Conservation (phyloP, 2,329 filamentous ascomycete species). For the Xylariaceae sp. region DNA sequence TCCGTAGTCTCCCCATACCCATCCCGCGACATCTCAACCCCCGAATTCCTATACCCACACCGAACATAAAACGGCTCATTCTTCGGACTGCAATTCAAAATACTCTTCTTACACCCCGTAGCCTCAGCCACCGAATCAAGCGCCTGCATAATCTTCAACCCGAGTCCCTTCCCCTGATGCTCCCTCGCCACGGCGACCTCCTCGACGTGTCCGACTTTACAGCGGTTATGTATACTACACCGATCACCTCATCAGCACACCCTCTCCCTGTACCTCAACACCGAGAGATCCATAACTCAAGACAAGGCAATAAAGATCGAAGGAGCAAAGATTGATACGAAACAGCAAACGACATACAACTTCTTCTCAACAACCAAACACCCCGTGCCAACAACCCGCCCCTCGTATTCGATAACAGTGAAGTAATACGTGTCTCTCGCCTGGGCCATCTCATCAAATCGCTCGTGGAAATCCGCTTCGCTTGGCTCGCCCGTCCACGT, state of each 20-base stretch:
- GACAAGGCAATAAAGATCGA: neutral
- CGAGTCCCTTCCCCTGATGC: slow-evolving; percentile 78
- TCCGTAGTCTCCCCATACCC: slow-evolving; percentile 25
- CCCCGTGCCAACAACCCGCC: slow-evolving; percentile 68
- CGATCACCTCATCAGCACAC: no score
- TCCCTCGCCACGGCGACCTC: slow-evolving; percentile 77
- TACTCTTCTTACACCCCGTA: slow-evolving; percentile 77
- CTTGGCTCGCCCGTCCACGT: slow-evolving; percentile 73
- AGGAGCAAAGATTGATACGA: neutral
- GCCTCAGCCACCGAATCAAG: slow-evolving; percentile 68
- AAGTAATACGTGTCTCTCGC: slow-evolving; percentile 60
- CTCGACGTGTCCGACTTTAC: slow-evolving; percentile 74
- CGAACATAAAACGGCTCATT: slow-evolving; percentile 73
- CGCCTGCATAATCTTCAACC: slow-evolving; percentile 71
- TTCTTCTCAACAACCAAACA: slow-evolving; percentile 76
- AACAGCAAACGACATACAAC: slow-evolving; percentile 47
- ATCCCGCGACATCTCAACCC: slow-evolving; percentile 30
- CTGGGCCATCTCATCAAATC: slow-evolving; percentile 57
- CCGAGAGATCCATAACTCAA: no score
- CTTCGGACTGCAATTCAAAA: slow-evolving; percentile 72
- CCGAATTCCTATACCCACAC: slow-evolving; percentile 28
- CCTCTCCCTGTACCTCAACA: no score
- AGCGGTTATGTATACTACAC: slow-evolving; percentile 62
- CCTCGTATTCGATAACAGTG: slow-evolving; percentile 62
- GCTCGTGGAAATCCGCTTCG: slow-evolving; percentile 41